Base-by-base conservation (phyloP, 2,329 filamentous ascomycete species). In the Xylariaceae sp. region DNA sequence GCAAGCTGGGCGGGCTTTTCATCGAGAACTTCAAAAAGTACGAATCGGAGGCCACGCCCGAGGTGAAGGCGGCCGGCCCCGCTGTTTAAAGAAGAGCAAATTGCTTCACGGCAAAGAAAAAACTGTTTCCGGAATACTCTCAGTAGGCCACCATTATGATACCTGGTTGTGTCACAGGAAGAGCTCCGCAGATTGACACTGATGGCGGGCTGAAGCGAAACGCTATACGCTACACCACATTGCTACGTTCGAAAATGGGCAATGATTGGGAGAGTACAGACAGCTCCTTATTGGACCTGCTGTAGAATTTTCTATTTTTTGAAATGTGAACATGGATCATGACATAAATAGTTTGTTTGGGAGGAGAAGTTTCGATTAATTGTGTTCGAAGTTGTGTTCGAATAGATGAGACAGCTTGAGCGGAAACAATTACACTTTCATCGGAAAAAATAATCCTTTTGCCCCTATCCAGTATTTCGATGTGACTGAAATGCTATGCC, bases 1-100 rank as follows among this genome's bases (percentile, higher is more conserved):
- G 77, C 66, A 97, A 96, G 78, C 83, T 98, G 28, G 93, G 84
- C 58, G 74, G 71, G 50, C 79, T 97, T 50, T 98, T 98, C 78
- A 81, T 84, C 61, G 88, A 96, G 72, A 98, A 98, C 80, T 98
- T 98, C 73, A 82, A 89, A 75, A 95, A 96, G 78, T 96, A 95
- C 73, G 76, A 83, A 59, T 83, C 82, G 55, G 81, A 95, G 67
- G 89, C 89, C 19, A 90, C 87, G 24, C 74, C 78, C 55, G 87
- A 91, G 29, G 87, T 90, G 37, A 80, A 87, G 67, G 81, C 78
- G 59, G 81, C 82, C 38, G 80, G 78, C 7, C 80, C 80, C 15
- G 50, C 62, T 26, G 54, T 68, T 42, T 64, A 55, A 47, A 44
- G 38, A 41, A 38, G 24, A 39, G 35, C 13, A 32, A n/a, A n/a